These are phyloP conservation scores for Porodaedalea pini DNA, from an alignment of 1,284 basidiomycete species.

Conservation along the genomic window DNA sequence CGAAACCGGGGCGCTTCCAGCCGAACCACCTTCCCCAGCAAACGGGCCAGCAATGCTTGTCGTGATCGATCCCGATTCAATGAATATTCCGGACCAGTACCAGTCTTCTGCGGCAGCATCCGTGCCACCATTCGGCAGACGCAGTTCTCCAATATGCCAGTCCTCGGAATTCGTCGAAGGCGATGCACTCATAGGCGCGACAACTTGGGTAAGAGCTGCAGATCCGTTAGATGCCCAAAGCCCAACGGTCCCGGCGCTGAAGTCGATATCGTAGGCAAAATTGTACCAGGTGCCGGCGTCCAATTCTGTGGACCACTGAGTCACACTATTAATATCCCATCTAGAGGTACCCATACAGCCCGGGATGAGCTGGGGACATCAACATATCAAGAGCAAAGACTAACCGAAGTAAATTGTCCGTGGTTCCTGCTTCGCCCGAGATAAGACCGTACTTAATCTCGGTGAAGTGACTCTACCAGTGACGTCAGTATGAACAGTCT, in stretches of 20 bases:
- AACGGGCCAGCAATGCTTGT: constrained; percentile 20
- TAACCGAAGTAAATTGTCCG: constrained; percentile 25
- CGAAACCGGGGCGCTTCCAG: constrained; percentile 8
- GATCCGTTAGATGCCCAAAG: constrained; percentile 26
- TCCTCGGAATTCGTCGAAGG: constrained; percentile 28
- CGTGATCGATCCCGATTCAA: constrained; percentile 19
- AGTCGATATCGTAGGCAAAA: constrained; percentile 26
- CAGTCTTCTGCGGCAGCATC: constrained; percentile 25
- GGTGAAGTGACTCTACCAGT: constrained; percentile 24
- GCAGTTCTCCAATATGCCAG: constrained; percentile 28
- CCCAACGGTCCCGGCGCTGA: constrained; percentile 24
- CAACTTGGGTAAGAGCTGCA: constrained; percentile 22
- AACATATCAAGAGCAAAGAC: neutral
- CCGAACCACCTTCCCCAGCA: constrained; percentile 14
- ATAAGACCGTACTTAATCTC: constrained; percentile 30
- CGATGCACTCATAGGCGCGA: constrained; percentile 19
- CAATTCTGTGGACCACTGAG: constrained; percentile 27
- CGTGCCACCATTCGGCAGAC: constrained; percentile 25
- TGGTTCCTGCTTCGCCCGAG: constrained; percentile 23
- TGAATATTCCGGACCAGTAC: constrained; percentile 27
- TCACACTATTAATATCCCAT: constrained; percentile 22
- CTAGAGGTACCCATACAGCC: constrained; percentile 12
- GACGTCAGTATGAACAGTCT: neutral
- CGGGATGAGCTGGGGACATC: neutral
- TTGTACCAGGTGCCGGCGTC: constrained; percentile 28